Percentiles rank a stretch among this genome's conserved stretches.
Conservation (phyloP, 2,329 filamentous ascomycete genomes). For the Decorospora gaudefroyi region DNA sequence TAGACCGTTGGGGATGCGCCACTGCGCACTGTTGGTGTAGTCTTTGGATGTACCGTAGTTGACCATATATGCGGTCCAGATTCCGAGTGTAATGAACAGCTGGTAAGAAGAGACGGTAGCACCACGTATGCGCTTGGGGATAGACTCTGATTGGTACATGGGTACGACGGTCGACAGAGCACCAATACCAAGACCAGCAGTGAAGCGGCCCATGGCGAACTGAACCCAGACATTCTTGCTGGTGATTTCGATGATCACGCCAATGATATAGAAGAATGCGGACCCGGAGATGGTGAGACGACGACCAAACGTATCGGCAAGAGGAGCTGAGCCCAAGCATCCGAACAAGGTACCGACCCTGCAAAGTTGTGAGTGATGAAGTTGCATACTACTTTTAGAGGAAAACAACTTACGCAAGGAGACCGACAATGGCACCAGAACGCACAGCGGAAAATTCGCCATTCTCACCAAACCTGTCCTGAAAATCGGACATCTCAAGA, state of each 20-base stretch:
- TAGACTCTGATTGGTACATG: constrained; percentile 70
- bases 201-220: constrained; percentile 65
- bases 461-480: constrained; percentile 40
- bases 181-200: constrained; percentile 68
- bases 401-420: constrained; percentile 36
- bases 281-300: constrained; percentile 64
- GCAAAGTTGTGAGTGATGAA: constrained; percentile 10
- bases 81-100: constrained; percentile 70
- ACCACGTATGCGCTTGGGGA: constrained; percentile 67
- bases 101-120: constrained; percentile 67
- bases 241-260: constrained; percentile 69
- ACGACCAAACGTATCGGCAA: constrained; percentile 66
- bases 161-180: constrained; percentile 62
- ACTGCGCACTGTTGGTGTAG: constrained; percentile 57
- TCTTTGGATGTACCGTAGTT: constrained; percentile 65
- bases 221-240: constrained; percentile 64
- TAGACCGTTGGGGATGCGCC: constrained; percentile 67
- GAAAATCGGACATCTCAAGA: constrained; percentile 44
- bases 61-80: constrained; percentile 58
- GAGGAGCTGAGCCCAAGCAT: constrained; percentile 61
- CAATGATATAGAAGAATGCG: constrained; percentile 66
- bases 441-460: constrained; percentile 41
- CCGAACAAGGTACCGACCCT: constrained; percentile 73
- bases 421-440: constrained; percentile 45
- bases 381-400: neutral